Conservation (phyloP, 768 basidiomycete genomes). For the Tylopilus rubrobrunneus region DNA sequence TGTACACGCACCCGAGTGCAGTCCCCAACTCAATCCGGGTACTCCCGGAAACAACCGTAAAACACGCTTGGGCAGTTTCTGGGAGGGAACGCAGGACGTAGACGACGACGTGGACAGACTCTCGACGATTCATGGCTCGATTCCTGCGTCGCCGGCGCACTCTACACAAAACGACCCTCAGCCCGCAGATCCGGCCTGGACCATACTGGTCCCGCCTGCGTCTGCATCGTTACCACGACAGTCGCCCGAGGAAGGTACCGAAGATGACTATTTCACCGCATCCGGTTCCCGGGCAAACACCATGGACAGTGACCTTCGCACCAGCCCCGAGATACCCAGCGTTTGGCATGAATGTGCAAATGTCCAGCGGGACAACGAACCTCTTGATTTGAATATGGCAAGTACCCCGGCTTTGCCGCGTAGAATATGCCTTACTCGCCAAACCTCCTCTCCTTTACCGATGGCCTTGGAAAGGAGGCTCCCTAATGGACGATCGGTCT, state of each 20-base stretch:
- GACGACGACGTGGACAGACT: conserved; percentile 32
- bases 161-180: conserved; percentile 6
- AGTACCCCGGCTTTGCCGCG: conserved; percentile 49
- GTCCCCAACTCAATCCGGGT: conserved; percentile 33
- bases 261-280: conserved; percentile 32
- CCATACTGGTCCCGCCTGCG: conserved; percentile 1
- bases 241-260: conserved; percentile 21
- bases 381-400: conserved; percentile 29
- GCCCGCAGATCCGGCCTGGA: conserved; percentile 9
- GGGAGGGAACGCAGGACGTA: conserved; percentile 73
- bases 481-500: conserved; percentile 31
- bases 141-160: conserved; percentile 21
- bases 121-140: conserved; percentile 24
- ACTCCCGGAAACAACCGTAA: conserved; percentile 52
- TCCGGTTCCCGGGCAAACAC: conserved; percentile 23
- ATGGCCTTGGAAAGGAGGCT: conserved; percentile 29
- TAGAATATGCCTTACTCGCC: conserved; percentile 53
- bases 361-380: conserved; percentile 25
- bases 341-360: conserved; percentile 28
- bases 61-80: conserved; percentile 63
- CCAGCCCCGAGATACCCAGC: conserved; percentile 14
- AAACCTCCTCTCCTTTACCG: conserved; percentile 63
- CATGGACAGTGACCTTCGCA: conserved; percentile 14
- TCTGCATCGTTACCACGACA: conserved; percentile 21
- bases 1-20: conserved; percentile 41